Base-by-base conservation (phyloP, 495 filamentous ascomycete species). In the Penicillium herquei region DNA sequence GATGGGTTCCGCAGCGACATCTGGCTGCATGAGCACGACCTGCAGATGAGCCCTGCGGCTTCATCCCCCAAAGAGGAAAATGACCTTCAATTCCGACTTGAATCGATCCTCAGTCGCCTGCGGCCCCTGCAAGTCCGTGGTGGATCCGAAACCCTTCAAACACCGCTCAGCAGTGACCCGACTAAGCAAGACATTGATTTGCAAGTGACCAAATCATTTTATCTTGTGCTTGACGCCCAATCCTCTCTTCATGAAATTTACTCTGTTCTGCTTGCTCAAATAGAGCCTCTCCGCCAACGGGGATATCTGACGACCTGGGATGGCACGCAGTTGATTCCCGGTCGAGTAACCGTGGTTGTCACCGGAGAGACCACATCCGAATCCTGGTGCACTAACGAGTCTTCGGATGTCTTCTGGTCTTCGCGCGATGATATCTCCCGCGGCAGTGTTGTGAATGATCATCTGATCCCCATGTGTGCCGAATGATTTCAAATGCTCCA, bases 261-360 rank as follows among this genome's bases (percentile, higher is more conserved):
- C 10, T 40, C 51, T 1, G 7, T 12, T 7, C 67, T 78, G 1
- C 35, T 67, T 30, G 55, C 56, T 1, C 80, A 84, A 37, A 75
- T 92, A 0, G 67, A 77, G 21, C 77, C 81, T 4, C 72, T 92
- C 2, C 78, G 84, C 11, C 78, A 81, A 32, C 62, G 67, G 9
- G 79, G 78, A 26, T 88, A 80, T 71, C 68, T 91, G 8, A 83
- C 79, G 3, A 80, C 80, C 55, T 77, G 79, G 52, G 66, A 86
- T 55, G 74, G 82, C 30, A 75, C 70, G 1, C 63, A 67, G 34
- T 53, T 75, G 14, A 41, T 74, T 16, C 58, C 64, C 2, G 68
- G 87, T 3, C 80, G 81, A n/a, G 65, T 94, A 31, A 94, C 88
- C 1, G 78, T 94, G 1, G 83, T 93, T 1, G 82, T 82, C 1